Conservation (phyloP, 2,329 filamentous ascomycete species). For the Diaporthe ampelina region DNA sequence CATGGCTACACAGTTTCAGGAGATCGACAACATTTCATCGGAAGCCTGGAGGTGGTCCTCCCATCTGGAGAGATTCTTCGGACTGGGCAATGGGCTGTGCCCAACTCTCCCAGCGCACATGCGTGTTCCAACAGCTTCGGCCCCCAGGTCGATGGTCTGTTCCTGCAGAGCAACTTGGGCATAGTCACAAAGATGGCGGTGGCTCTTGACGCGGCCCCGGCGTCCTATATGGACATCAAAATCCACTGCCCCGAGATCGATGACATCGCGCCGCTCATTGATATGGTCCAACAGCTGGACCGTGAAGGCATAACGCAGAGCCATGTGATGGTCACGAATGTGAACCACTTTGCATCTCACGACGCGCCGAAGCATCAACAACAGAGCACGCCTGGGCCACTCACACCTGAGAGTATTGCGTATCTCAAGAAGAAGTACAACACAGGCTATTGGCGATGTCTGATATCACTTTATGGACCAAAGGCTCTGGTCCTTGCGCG, state of each 20-base stretch:
- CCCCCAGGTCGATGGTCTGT: background rate
- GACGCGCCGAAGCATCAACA: background rate
- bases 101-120: background rate
- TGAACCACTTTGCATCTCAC: background rate
- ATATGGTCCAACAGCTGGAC: background rate
- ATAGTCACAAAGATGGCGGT: constrained; percentile 1
- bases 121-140: background rate
- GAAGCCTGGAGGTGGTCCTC: background rate
- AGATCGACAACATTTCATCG: background rate
- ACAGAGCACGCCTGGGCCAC: background rate
- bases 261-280: background rate
- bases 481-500: background rate
- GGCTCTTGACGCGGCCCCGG: background rate
- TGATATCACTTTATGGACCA: background rate
- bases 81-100: background rate
- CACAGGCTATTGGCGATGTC: background rate
- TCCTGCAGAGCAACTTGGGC: background rate
- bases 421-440: background rate
- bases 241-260: background rate
- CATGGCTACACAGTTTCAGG: background rate
- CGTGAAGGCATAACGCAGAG: background rate
- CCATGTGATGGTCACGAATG: background rate
- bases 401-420: background rate
- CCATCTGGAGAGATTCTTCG: background rate
- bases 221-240: background rate